Conservation (phyloP, 768 basidiomycete species). For the Gyrodon lividus region DNA sequence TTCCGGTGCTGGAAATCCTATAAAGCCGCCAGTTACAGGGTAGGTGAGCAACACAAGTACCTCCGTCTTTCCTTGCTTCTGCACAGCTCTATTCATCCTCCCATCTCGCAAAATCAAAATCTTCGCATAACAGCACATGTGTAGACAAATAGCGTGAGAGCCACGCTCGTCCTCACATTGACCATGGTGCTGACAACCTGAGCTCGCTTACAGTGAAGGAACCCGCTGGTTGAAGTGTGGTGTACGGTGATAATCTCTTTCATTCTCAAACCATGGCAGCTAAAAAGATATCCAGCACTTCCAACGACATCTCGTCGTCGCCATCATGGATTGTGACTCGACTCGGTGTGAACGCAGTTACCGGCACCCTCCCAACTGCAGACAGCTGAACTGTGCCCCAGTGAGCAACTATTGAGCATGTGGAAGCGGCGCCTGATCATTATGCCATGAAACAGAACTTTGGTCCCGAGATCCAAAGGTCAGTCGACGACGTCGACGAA, state of each 20-base stretch:
- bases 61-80: slow-evolving; percentile 9
- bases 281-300: slow-evolving; percentile 55
- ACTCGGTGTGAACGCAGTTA: slow-evolving; percentile 61
- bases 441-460: slow-evolving; percentile 47
- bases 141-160: slow-evolving; percentile 73
- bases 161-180: neutral
- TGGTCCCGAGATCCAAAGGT: slow-evolving; percentile 65
- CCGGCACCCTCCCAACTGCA: slow-evolving; percentile 57
- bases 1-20: slow-evolving; percentile 25
- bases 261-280: slow-evolving; percentile 2
- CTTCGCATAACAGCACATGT: slow-evolving; percentile 46
- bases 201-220: slow-evolving; percentile 57
- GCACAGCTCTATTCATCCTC: slow-evolving; percentile 2
- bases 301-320: slow-evolving; percentile 70
- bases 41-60: neutral
- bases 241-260: slow-evolving; percentile 39
- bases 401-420: slow-evolving; percentile 39
- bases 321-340: slow-evolving; percentile 74
- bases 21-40: slow-evolving; percentile 22
- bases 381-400: slow-evolving; percentile 51
- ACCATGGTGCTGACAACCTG: slow-evolving; percentile 1
- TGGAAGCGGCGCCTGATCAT: slow-evolving; percentile 13
- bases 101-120: neutral
- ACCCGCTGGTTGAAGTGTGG: slow-evolving; percentile 73
- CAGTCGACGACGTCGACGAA: slow-evolving; percentile 69